A percentile compares a stretch with the other conserved stretches of the same genome.
Conservation (phyloP, 768 basidiomycete genomes). For the Hemileccinum impolitum region DNA sequence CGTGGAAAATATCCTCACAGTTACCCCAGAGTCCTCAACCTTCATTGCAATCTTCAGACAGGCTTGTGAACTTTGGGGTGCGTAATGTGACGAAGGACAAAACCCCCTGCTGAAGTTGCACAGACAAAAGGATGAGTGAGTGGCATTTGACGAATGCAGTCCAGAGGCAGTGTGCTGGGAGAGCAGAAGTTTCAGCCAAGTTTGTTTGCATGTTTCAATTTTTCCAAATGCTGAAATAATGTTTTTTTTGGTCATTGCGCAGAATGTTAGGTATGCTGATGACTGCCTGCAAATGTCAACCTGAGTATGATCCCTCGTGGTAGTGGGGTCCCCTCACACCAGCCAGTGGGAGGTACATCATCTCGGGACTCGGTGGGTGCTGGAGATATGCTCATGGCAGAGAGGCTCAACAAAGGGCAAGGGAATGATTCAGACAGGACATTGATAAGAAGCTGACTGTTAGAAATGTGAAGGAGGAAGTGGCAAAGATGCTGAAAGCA, state of each 20-base stretch:
- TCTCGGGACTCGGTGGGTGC: constrained; percentile 78
- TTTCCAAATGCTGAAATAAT: not conserved
- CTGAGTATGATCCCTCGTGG: too few species aligned
- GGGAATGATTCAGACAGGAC: too few species aligned
- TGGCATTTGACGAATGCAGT: constrained; percentile 86
- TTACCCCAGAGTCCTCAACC: constrained; percentile 79
- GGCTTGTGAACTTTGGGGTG: constrained; percentile 82
- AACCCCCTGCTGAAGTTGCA: constrained; percentile 83
- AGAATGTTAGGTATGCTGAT: constrained; percentile 76
- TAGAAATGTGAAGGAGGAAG: constrained; percentile 31
- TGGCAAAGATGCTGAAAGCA: constrained; percentile 19
- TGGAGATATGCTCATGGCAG: too few species aligned
- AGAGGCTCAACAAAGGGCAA: too few species aligned
- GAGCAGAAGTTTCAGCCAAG: constrained; percentile 87
- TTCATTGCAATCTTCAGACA: constrained; percentile 84
- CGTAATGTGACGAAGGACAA: constrained; percentile 76
- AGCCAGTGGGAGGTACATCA: constrained; percentile 82
- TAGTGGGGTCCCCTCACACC: constrained; percentile 57
- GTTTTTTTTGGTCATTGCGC: not conserved
- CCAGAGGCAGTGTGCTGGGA: constrained; percentile 62
- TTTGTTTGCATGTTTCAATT: constrained; percentile 34
- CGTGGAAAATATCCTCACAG: constrained; percentile 79
- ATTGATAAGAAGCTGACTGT: constrained; percentile 49
- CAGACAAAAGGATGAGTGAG: constrained; percentile 84
- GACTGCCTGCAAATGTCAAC: constrained; percentile 45